Base-by-base conservation (phyloP, 306 rosid genomes). In the Trifolium repens region DNA sequence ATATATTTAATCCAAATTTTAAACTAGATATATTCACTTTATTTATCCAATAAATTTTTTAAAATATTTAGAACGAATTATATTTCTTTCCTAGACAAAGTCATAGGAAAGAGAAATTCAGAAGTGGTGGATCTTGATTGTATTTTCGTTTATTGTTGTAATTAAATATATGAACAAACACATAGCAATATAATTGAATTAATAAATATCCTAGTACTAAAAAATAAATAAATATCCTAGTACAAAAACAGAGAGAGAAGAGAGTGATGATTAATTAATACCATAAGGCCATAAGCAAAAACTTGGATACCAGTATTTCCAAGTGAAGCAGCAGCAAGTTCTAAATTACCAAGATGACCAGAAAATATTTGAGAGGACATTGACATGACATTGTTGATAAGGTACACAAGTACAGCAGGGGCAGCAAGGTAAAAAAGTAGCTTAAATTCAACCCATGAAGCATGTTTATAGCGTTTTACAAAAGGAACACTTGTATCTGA, bases 231-330 rank as follows among this genome's bases (percentile, higher is more conserved):
- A 32, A 32, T 32, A 32, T 32, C 35, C 35, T 32, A 34, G 15
- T 9, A 63, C 4, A 1, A 16, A 34, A 37, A 37, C 13, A 39
- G 12, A 39, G 12, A 59, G 5, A 5, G 8, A 32, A 39, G 4
- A 32, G 5, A 17, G 52, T 12, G 47, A 74, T 12, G 47, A 74
- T 12, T 47, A 27, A 3, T 16, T 47, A 42, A 3, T 80, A 89
- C 93, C 96, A 90, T 83, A 72, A 90, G 91, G 44, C 93, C 96
- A 63, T 90, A 88, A 55, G 96, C 88, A 12, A 90, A 90, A 62
- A 88, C 26, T 88, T 88, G 96, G 74, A 90, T 87, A 34, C 96
- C 96, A 27, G 50, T 86, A 86, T 88, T 90, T 52, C 93, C 96
- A 4, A 90, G 96, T 9, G 96, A 90, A 65, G 96, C 80, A 1